phyloP scores from a whole-genome alignment of 345 rosid genomes.

The Eucalyptus erythrocorys region DNA sequence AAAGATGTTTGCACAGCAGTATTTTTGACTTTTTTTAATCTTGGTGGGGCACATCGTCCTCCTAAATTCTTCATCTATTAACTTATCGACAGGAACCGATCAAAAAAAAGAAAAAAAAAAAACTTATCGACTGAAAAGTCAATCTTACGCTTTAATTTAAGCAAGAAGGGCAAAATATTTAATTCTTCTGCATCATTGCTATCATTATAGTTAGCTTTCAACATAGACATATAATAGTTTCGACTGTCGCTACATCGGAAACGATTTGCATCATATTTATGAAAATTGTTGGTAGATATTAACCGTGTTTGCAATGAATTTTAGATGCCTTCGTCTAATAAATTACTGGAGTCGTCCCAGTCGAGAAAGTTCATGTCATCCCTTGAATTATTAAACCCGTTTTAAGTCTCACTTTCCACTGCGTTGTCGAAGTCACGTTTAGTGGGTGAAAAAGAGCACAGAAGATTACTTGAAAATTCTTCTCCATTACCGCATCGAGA shows the following conservation, averaged over 20 bases:
- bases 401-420: background rate
- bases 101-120: too few species aligned
- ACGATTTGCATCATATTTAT: background rate
- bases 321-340: background rate
- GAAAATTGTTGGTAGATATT: background rate
- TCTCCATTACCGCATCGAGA: background rate
- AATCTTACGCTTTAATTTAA: background rate
- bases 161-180: background rate
- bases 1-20: background rate
- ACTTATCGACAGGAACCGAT: accelerated
- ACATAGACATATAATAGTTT: background rate
- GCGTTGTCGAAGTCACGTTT: background rate
- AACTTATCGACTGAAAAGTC: too few species aligned
- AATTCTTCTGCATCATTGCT: background rate
- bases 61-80: background rate
- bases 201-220: background rate
- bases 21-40: background rate
- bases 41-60: background rate
- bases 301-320: background rate
- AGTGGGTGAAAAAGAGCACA: background rate
- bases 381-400: background rate
- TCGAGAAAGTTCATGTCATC: background rate
- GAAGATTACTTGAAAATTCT: background rate
- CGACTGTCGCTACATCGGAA: background rate
- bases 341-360: background rate